phyloP scores from a whole-genome alignment of 306 rosid genomes.

The Fragaria iinumae region DNA sequence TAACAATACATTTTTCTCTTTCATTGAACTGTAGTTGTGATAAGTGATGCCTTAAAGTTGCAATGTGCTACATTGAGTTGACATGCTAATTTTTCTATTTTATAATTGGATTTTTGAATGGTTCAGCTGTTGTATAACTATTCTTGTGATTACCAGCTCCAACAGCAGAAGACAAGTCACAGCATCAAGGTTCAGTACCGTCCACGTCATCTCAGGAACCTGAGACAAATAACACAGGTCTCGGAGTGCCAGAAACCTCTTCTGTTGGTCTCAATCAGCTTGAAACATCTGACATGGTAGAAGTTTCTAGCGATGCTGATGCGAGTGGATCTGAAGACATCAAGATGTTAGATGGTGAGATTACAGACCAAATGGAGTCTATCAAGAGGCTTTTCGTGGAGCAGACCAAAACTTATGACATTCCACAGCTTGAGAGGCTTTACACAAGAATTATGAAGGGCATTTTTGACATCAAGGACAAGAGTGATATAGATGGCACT shows the following conservation, averaged over 20 bases:
- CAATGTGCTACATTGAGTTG: background rate
- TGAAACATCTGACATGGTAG: conserved; percentile 30
- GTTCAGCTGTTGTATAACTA: background rate
- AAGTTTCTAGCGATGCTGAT: conserved; percentile 37
- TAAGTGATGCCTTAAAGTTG: background rate
- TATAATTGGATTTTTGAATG: background rate
- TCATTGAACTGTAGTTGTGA: background rate
- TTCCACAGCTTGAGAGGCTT: conserved; percentile 88
- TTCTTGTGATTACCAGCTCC: conserved; percentile 21
- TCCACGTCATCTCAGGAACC: conserved; percentile 48
- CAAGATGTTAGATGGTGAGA: conserved; percentile 44
- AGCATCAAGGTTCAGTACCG: conserved; percentile 36
- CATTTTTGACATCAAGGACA: conserved; percentile 58
- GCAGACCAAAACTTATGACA: conserved; percentile 52
- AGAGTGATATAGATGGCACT: conserved; percentile 42
- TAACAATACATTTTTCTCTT: background rate
- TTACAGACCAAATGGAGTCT: conserved; percentile 52
- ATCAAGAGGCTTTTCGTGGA: conserved; percentile 52
- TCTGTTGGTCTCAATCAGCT: conserved; percentile 33
- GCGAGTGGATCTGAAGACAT: conserved; percentile 39
- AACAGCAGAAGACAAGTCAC: conserved; percentile 55
- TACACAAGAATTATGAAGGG: conserved; percentile 87
- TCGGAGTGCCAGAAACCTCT: conserved; percentile 40
- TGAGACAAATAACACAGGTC: conserved; percentile 34
- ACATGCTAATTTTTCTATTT: background rate